Evolutionary conservation across 129 eudicot genomes (phyloP).

Genomic region (Cynara cardunculus): DNA sequence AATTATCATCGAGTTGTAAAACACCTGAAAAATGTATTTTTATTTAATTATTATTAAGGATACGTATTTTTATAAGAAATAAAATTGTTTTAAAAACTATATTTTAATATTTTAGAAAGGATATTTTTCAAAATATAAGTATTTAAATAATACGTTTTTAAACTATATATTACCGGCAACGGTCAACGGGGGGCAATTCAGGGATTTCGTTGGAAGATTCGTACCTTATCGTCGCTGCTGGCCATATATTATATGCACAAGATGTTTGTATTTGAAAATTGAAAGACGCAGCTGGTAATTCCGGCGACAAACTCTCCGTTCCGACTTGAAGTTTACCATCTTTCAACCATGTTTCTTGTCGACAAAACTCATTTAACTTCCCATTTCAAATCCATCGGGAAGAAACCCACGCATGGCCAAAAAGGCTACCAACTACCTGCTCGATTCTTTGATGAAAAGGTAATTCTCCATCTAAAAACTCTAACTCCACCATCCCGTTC

Average conservation of each 20-base stretch:
- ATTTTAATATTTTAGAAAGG: no score
- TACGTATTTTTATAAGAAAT: no score
- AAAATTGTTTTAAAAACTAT: not conserved
- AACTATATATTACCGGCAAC: not conserved
- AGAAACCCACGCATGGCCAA: constrained; percentile 6
- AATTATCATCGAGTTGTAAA: not conserved
- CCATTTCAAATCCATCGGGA: constrained; percentile 27
- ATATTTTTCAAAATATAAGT: no score
- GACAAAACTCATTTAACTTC: constrained; percentile 37
- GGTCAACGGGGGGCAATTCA: constrained; percentile 18
- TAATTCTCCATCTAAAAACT: constrained; percentile 35
- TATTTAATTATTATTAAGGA: no score
- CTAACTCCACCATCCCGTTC: constrained; percentile 12
- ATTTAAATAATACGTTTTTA: no score
- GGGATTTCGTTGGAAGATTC: constrained; percentile 16
- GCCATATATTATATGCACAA: constrained; percentile 2
- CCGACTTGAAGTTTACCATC: constrained; percentile 10
- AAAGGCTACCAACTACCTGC: constrained; percentile 19
- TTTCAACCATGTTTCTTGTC: constrained; percentile 35
- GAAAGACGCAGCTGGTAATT: not conserved
- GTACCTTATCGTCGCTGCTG: not conserved
- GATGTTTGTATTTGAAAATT: not conserved
- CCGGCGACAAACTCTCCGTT: not conserved
- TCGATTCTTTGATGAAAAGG: constrained; percentile 35
- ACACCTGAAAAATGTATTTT: not conserved